Evolutionary conservation across 1,139 yeast genomes (phyloP), one percentile per base, ranked within the genome.

Genomic region (Candida freyschussii): DNA sequence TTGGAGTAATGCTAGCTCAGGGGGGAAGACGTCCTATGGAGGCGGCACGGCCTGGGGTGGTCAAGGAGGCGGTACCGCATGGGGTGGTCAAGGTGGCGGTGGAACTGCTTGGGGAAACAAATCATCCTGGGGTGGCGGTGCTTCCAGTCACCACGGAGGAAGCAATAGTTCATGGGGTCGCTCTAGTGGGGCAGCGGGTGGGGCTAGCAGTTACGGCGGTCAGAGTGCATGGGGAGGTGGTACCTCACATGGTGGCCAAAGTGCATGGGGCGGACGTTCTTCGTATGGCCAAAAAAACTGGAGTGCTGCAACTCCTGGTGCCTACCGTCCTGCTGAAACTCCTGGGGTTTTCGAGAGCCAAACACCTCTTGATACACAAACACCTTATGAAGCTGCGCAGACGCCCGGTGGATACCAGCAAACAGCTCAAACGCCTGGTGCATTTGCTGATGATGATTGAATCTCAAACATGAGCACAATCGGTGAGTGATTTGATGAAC

Each of bases 141-240:
- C 75, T 2, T 72, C 75, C 63, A n/a, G n/a, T n/a, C n/a, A n/a
- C n/a, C 76, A 75, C 25, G 61, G 62, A 40, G 52, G 45, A 36
- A 62, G 62, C 17, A 65, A 65, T 22, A 56, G 78, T 3, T 61
- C 76, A 2, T 74, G 78, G 67, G 63, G 63, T 20, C 69, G 69
- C n/a, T 62, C 60, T 20, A 61, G 63, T 4, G 62, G 72, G 5
- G 63, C 62, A 24, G 60, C 32, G 17, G 40, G 41, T 6, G 25
- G 28, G 29, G 37, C 43, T 22, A 55, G 65, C 7, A 55, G 68
- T 24, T 69, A 72, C 55, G 72, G 72, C 37, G 52, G 41, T 37
- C 35, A 37, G 26, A 59, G 52, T 36, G 49, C 50, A 24, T 50
- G 57, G 50, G 44, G 41, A 25, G 41, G 40, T 5, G 65, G 32